Evolutionary conservation across 768 basidiomycete species (phyloP), one percentile per base, ranked within the genome.

Genomic region (Trametes cinnabarina): DNA sequence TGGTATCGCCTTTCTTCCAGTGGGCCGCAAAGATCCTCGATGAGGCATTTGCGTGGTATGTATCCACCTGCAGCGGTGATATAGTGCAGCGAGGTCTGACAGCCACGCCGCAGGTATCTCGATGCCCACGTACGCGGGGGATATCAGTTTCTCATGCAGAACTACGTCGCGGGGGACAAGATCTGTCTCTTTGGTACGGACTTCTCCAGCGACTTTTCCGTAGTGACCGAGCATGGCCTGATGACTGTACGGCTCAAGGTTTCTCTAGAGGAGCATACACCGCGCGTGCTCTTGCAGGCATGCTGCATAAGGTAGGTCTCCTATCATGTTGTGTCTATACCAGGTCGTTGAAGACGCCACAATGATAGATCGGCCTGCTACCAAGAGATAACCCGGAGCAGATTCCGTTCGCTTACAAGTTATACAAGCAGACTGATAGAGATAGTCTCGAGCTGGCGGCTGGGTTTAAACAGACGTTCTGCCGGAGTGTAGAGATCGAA

Each of bases 111-210:
- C 44, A 88, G 87, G 83, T 90, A 86, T 65, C 74, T 91, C 40
- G 83, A 85, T 51, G 79, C 67, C 1, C 89, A 91, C 71, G 85
- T 91, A 22, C 81, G 84, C 72, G 85, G 81, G 9, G 91, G 91
- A 0, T 93, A 92, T 70, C 75, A 73, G 60, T 92, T 86, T 69
- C 72, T 92, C 51, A 91, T 92, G 90, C 79, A 87, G 60, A 91
- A 87, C 64, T 90, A 87, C 67, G 76, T 73, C n/a, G 64, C 72
- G 0, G 91, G 90, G 1, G 89, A 90, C 68, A 88, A 79, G 68
- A 81, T 92, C 30, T 90, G 85, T 65, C 70, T 91, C 20, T 90
- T 90, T 56, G 88, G 87, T 85, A 54, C 23, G 74, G 6, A 2
- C 22, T 20, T 25, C 10, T 26, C 42, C 20, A 15, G 20, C 4